Percentiles rank a stretch among this genome's conserved stretches.
Evolutionary conservation across 2,329 filamentous ascomycete genomes (phyloP).

Genomic region (Ascochyta viciae-villosae): DNA sequence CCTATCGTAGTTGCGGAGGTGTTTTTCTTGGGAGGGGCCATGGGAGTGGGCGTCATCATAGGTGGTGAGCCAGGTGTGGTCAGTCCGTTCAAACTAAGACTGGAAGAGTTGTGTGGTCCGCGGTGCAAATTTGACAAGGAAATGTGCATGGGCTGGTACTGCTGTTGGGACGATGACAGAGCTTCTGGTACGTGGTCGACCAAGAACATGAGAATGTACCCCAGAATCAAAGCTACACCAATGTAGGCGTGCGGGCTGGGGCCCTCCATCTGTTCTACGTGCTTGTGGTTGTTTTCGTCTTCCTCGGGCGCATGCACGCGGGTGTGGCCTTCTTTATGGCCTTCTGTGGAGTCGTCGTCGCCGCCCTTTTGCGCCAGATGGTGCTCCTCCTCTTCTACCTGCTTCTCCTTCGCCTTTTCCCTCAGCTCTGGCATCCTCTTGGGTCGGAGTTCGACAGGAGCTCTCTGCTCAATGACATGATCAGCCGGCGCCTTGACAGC

Average conservation of each 20-base stretch:
- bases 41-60: slow-evolving; percentile 39
- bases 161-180: slow-evolving; percentile 60
- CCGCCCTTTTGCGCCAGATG: slow-evolving; percentile 44
- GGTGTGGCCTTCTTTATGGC: slow-evolving; percentile 47
- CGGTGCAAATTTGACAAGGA: slow-evolving; percentile 81
- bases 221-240: slow-evolving; percentile 82
- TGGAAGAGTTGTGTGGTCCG: slow-evolving; percentile 52
- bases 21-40: slow-evolving; percentile 46
- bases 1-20: slow-evolving; percentile 73
- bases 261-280: slow-evolving; percentile 53
- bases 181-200: slow-evolving; percentile 67
- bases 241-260: slow-evolving; percentile 73
- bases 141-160: slow-evolving; percentile 79
- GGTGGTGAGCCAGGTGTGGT: slow-evolving; percentile 34
- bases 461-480: slow-evolving; percentile 32
- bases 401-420: slow-evolving; percentile 32
- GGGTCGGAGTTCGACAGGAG: slow-evolving; percentile 26
- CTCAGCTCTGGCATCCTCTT: slow-evolving; percentile 35
- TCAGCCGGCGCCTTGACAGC: slow-evolving; percentile 28
- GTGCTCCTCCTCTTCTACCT: slow-evolving; percentile 27
- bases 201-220: slow-evolving; percentile 96
- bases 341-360: slow-evolving; percentile 49
- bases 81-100: slow-evolving; percentile 44
- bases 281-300: slow-evolving; percentile 52
- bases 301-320: slow-evolving; percentile 44